Evolutionary conservation across 176 grass and related monocot genomes (phyloP).

Genomic region (Dendrocalamus sinicus): DNA sequence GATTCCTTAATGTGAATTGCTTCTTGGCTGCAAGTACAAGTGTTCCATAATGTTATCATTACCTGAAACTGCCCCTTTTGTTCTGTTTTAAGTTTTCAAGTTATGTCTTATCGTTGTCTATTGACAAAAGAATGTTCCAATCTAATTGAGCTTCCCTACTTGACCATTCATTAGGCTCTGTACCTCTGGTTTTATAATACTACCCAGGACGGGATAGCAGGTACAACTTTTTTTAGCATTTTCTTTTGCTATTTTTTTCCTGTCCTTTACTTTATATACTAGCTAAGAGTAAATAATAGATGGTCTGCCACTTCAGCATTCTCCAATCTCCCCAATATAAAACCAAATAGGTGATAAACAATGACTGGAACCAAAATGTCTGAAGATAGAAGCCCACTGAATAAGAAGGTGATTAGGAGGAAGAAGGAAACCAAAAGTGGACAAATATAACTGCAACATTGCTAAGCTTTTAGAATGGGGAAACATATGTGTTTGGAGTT

Average conservation of each 20-base stretch:
- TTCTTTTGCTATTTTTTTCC: slow-evolving; percentile 13
- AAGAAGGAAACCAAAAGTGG: slow-evolving; percentile 9
- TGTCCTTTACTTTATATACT: slow-evolving; percentile 29
- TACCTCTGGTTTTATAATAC: slow-evolving; percentile 19
- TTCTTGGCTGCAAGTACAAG: slow-evolving; percentile 47
- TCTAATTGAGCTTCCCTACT: slow-evolving; percentile 20
- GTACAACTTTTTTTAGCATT: slow-evolving; percentile 3
- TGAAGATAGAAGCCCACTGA: not conserved
- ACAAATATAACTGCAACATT: slow-evolving; percentile 10
- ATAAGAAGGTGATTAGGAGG: not conserved
- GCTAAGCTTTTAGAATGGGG: not conserved
- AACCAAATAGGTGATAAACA: not conserved
- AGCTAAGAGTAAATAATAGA: not conserved
- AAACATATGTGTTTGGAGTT: not conserved
- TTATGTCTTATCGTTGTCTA: not conserved
- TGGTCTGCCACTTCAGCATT: slow-evolving; percentile 39
- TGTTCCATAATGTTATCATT: slow-evolving; percentile 25
- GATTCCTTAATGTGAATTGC: slow-evolving; percentile 34
- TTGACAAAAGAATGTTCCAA: not conserved
- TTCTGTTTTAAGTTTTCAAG: not conserved
- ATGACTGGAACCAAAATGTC: not conserved
- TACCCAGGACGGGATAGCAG: slow-evolving; percentile 12
- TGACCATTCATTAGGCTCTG: slow-evolving; percentile 38
- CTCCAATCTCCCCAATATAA: not conserved
- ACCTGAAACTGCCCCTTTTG: not conserved